A percentile compares a stretch with the other conserved stretches of the same genome.
Conservation (phyloP, 2,329 filamentous ascomycete species). For the Penicillium sp. region DNA sequence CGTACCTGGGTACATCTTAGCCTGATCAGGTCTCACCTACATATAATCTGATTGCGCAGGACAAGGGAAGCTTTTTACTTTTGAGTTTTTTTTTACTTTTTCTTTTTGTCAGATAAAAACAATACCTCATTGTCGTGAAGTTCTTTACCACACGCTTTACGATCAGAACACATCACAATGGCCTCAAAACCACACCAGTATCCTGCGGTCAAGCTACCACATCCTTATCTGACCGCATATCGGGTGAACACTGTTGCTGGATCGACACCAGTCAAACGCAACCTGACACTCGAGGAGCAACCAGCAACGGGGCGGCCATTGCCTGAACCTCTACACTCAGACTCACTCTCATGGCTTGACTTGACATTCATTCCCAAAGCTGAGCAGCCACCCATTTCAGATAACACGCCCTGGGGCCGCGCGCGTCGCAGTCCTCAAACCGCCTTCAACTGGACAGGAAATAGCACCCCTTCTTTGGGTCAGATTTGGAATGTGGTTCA, state of each 20-base stretch:
- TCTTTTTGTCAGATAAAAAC: not conserved
- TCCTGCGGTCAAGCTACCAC: slow-evolving; percentile 47
- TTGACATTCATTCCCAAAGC: slow-evolving; percentile 24
- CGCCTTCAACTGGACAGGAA: slow-evolving; percentile 43
- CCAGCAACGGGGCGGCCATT: slow-evolving; percentile 30
- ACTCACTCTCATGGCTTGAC: slow-evolving; percentile 40
- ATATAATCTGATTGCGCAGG: slow-evolving; percentile 2
- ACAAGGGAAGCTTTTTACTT: not conserved
- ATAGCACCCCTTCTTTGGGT: slow-evolving; percentile 40
- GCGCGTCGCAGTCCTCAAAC: slow-evolving; percentile 46
- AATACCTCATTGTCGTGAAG: not conserved
- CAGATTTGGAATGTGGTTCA: slow-evolving; percentile 52
- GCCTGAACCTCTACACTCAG: slow-evolving; percentile 41
- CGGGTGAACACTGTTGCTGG: slow-evolving; percentile 34
- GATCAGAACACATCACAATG: slow-evolving; percentile 5
- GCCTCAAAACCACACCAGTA: slow-evolving; percentile 24
- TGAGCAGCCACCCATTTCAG: slow-evolving; percentile 20
- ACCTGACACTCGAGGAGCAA: slow-evolving; percentile 38
- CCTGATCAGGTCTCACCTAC: not conserved
- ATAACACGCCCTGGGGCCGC: slow-evolving; percentile 44
- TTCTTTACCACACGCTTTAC: not conserved
- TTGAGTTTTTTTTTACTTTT: not conserved
- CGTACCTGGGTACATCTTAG: not conserved
- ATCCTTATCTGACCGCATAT: slow-evolving; percentile 49
- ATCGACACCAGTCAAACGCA: slow-evolving; percentile 28